Evolutionary conservation across 306 rosid genomes (phyloP).

Genomic region (Acacia melanoxylon): DNA sequence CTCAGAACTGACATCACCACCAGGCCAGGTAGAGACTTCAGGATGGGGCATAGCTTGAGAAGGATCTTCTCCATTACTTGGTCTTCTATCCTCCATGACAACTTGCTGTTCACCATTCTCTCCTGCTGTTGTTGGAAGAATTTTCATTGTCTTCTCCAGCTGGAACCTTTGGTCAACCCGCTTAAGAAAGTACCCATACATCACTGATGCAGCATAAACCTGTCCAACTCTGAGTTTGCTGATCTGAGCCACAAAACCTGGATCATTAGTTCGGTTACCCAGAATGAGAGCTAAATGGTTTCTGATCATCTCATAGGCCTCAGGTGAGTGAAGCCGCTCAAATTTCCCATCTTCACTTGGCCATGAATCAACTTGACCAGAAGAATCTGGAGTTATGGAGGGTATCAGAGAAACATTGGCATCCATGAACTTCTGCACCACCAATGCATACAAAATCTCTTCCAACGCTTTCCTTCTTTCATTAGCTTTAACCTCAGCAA

Average conservation of each 20-base stretch:
- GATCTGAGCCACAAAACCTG: conserved; percentile 66
- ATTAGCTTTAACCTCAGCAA: conserved; percentile 83
- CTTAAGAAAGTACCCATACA: conserved; percentile 94
- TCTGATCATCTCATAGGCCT: conserved; percentile 92
- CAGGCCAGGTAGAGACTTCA: conserved; percentile 60
- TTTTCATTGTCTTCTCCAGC: conserved; percentile 88
- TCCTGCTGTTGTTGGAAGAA: conserved; percentile 50
- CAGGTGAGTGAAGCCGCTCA: conserved; percentile 72
- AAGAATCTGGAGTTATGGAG: conserved; percentile 51
- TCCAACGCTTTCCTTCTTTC: conserved; percentile 77
- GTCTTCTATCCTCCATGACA: conserved; percentile 44
- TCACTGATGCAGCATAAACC: conserved; percentile 92
- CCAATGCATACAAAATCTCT: conserved; percentile 83
- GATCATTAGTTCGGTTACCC: conserved; percentile 64
- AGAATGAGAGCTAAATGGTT: conserved; percentile 80
- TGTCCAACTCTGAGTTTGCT: conserved; percentile 91
- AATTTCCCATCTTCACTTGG: conserved; percentile 61
- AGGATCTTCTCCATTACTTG: conserved; percentile 37
- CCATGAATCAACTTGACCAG: conserved; percentile 73
- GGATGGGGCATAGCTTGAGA: conserved; percentile 56
- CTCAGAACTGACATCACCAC: conserved; percentile 50
- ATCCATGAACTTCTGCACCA: conserved; percentile 95
- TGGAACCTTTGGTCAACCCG: conserved; percentile 96
- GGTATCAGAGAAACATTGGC: conserved; percentile 75
- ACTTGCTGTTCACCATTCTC: conserved; percentile 41